phyloP scores from a whole-genome alignment of 306 rosid species.

The Abrus pulchellus region DNA sequence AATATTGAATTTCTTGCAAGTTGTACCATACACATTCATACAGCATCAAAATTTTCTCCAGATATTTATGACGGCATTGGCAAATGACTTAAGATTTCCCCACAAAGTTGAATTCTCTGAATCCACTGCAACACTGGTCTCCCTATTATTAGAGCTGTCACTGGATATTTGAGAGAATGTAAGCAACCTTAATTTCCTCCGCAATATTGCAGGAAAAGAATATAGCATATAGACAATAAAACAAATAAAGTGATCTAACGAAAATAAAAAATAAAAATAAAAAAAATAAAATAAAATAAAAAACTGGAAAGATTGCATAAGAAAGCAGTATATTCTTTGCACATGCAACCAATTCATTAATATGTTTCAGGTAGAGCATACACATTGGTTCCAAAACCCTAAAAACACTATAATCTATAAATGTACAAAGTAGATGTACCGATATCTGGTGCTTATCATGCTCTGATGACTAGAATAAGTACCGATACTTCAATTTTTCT shows the following conservation, averaged over 20 bases:
- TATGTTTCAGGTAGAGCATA: constrained; percentile 33
- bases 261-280: neutral
- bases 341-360: constrained; percentile 24
- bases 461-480: constrained; percentile 16
- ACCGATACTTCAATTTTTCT: constrained; percentile 1
- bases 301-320: neutral
- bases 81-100: constrained; percentile 78
- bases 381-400: neutral
- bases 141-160: constrained; percentile 39
- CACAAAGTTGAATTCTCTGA: constrained; percentile 59
- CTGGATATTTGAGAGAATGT: constrained; percentile 50
- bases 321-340: constrained; percentile 21
- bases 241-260: neutral
- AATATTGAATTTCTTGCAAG: constrained; percentile 31
- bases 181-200: constrained; percentile 36
- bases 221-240: constrained; percentile 30
- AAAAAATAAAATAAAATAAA: too few species aligned
- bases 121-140: constrained; percentile 45
- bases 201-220: constrained; percentile 25
- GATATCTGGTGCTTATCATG: constrained; percentile 1
- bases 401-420: neutral
- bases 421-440: neutral
- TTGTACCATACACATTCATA: constrained; percentile 43
- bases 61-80: constrained; percentile 62
- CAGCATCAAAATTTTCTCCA: constrained; percentile 62